Base-by-base conservation (phyloP, 2,329 filamentous ascomycete genomes). In the Helminthosporium solani region DNA sequence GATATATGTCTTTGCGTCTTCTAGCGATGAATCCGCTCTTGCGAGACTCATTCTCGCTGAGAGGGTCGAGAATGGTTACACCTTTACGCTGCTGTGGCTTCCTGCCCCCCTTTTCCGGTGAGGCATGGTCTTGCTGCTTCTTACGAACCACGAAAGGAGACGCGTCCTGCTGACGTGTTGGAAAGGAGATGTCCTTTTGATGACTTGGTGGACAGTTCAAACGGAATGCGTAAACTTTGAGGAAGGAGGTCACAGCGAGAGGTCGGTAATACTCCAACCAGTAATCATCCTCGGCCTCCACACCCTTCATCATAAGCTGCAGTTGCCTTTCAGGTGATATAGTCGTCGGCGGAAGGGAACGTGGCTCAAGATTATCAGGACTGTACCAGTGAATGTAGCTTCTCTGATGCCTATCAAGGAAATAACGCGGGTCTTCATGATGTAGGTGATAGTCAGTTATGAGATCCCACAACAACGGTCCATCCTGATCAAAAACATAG, bases 211-310 rank as follows among this genome's bases (percentile, higher is more conserved):
- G 94, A 6, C 58, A 61, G 63, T 92, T 95, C 80, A 97, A 88
- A 64, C 88, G 90, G 71, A 88, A 96, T 0, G 90, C 83, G 65
- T 96, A 96, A 67, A 96, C 87, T 66, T 96, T 99, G 12, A 85
- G 81, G 56, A 97, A 90, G 0, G 90, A 94, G 0, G 94, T 96
- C 1, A 97, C 74, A 0, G 88, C 88, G 7, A 88, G 79, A 0
- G 94, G 94, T 12, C 91, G 84, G 66, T 99, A 99, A 68, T 96
- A 97, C 67, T 99, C 94, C 7, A 94, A 77, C 94, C 94, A 99
- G 70, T 96, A 99, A 68, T 97, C 90, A 64, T 97, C 92, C 49
- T 89, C 90, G 49, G 80, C 83, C 3, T 78, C 73, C 2, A 87
- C 71, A 12, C 60, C 60, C 8, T 48, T 64, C 31, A 56, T 54